phyloP scores from a whole-genome alignment of 2,329 filamentous ascomycete species.

The Paramyrothecium roridum region DNA sequence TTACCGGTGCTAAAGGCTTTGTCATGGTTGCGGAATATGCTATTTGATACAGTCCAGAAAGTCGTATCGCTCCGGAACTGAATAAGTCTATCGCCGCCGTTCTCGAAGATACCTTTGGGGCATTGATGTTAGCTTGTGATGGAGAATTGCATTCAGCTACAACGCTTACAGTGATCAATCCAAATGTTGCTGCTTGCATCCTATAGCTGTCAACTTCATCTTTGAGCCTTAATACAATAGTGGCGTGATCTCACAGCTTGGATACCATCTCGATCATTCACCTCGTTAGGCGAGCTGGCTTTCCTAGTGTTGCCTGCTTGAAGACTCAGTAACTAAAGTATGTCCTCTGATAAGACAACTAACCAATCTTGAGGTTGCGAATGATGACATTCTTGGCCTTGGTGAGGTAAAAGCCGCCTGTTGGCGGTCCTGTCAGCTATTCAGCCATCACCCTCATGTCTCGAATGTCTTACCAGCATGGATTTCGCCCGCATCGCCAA shows the following conservation, averaged over 20 bases:
- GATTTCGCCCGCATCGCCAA: slow-evolving; percentile 16
- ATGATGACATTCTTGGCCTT: slow-evolving; percentile 17
- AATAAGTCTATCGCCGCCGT: slow-evolving; percentile 17
- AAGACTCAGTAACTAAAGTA: neutral
- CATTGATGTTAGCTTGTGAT: neutral
- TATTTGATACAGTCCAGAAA: slow-evolving; percentile 19
- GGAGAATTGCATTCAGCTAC: too few species aligned
- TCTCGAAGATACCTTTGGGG: slow-evolving; percentile 13
- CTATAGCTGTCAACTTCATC: slow-evolving; percentile 1
- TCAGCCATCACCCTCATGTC: neutral
- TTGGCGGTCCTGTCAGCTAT: neutral
- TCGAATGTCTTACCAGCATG: slow-evolving; percentile 2
- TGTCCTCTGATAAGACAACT: neutral
- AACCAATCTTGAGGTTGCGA: slow-evolving; percentile 18
- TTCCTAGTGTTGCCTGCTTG: neutral
- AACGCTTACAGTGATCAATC: slow-evolving; percentile 18
- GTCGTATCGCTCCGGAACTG: slow-evolving; percentile 21
- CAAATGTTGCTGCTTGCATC: slow-evolving; percentile 18
- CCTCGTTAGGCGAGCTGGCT: neutral
- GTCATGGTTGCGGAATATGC: slow-evolving; percentile 18
- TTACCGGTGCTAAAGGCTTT: slow-evolving; percentile 21
- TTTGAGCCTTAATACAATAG: neutral
- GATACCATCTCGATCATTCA: slow-evolving; percentile 12
- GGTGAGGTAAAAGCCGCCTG: slow-evolving; percentile 15
- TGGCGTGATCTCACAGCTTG: slow-evolving; percentile 9